Percentiles rank a stretch among this genome's conserved stretches.
These are phyloP conservation scores for Chloris gayana DNA, from an alignment of 176 grass and related monocot genomes.

Conservation along the genomic window DNA sequence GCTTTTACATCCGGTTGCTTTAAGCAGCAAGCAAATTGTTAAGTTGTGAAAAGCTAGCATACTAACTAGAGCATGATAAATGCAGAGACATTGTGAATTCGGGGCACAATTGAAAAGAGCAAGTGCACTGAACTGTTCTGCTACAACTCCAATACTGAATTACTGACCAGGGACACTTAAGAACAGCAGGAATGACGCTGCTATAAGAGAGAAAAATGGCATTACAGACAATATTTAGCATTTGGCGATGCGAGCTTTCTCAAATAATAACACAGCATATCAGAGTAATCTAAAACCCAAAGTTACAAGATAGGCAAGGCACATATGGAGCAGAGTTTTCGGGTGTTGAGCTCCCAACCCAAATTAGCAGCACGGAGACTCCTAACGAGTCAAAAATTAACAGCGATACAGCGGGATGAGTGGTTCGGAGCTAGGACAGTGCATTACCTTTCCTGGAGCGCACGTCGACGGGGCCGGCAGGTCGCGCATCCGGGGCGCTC, in stretches of 20 bases:
- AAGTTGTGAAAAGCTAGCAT: neutral
- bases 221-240: neutral
- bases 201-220: neutral
- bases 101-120: neutral
- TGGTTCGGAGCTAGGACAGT: neutral
- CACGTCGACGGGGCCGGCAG: constrained; percentile 1
- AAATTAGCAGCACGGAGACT: neutral
- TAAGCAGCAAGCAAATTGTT: neutral
- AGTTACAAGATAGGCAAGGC: neutral
- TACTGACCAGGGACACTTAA: neutral
- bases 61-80: neutral
- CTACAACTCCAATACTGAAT: neutral
- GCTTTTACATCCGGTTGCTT: neutral
- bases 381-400: neutral
- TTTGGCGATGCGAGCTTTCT: neutral
- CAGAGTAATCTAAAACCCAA: neutral
- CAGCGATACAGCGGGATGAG: neutral
- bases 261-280: neutral
- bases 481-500: constrained; percentile 21
- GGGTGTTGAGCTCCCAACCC: neutral
- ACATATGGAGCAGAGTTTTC: neutral
- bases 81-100: neutral
- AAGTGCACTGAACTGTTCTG: neutral
- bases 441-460: constrained; percentile 49
- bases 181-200: neutral